Evolutionary conservation across 192 early-diverging fungal genomes (phyloP), one percentile per base, ranked within the genome.

Genomic region (Geranomyces michiganensis): DNA sequence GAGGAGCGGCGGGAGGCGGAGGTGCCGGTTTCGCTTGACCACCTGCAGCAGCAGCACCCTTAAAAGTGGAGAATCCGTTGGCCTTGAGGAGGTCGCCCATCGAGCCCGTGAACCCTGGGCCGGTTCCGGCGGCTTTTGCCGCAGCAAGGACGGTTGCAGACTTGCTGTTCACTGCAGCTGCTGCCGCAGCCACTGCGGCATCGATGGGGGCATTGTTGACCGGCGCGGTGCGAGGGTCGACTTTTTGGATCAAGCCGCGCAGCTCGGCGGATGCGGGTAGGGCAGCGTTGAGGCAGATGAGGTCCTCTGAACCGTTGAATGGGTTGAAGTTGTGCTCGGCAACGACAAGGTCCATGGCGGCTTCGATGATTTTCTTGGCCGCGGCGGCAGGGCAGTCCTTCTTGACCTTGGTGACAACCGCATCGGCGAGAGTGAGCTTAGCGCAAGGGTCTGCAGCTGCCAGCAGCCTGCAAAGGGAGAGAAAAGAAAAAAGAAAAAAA

Each of bases 361-460:
- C 70, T 0, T 17, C 31, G 30, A 71, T 19, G 59, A 72, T 47
- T 29, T 53, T 59, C 0, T 56, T 19, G 12, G 65, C 72, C 19
- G 61, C 65, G 32, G 70, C 77, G 29, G 46, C 67, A 24, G 62
- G 45, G 17, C 36, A 64, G 63, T 72, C 63, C 21, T 66, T 36
- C n/a, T 32, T 29, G 27, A 43, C 30, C 27, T 45, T 56, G 53
- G 44, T 44, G 32, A 70, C 67, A 24, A 78, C 33, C 4, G 27
- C 29, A 68, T 78, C 77, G 46, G 77, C 77, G 13, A 74, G 58
- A 8, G 14, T n/a, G 14, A 78, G 71, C 60, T 78, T 78, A 51
- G 31, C 72, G 56, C 77, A 78, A 49, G 77, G 77, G 56, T 78
- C 77, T 12, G 77, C 77, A n/a, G 73, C 77, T 10, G 67, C 77